A percentile compares a stretch with the other conserved stretches of the same genome.
Evolutionary conservation across 495 filamentous ascomycete genomes (phyloP).

Genomic region (Paragyromitra xinjiangensis): DNA sequence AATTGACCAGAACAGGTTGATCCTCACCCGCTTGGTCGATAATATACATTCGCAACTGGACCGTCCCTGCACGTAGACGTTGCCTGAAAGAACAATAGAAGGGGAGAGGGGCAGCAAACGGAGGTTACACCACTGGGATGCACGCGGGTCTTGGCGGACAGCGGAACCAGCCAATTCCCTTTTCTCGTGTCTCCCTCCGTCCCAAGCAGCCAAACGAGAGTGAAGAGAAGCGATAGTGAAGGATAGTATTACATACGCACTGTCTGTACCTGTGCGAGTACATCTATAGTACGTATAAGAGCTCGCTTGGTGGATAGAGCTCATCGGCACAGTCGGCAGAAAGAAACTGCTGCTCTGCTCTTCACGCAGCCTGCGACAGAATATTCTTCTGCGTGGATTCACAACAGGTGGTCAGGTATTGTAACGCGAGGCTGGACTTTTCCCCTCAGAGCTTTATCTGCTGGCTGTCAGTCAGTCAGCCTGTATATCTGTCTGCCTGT

Average conservation of each 20-base stretch:
- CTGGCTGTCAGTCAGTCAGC: no score
- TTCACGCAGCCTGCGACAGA: neutral
- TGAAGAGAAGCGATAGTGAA: neutral
- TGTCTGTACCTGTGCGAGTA: neutral
- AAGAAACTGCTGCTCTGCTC: neutral
- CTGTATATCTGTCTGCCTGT: neutral
- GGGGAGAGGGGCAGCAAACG: neutral
- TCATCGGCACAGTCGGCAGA: slow-evolving; percentile 2
- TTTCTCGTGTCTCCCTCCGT: neutral
- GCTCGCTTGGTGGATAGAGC: neutral
- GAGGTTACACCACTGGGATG: neutral
- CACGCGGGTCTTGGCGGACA: neutral
- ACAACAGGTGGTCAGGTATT: neutral
- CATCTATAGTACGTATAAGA: neutral
- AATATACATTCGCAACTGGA: slow-evolving; percentile 2
- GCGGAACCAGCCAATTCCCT: neutral
- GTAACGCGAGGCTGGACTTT: neutral
- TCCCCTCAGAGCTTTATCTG: neutral
- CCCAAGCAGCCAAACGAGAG: neutral
- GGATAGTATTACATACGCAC: neutral
- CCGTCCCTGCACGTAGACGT: neutral
- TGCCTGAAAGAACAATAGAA: neutral
- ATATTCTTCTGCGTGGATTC: neutral
- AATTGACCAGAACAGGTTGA: neutral
- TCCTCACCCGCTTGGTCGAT: neutral